These are phyloP conservation scores for Botrytis aclada DNA, from an alignment of 2,329 filamentous ascomycete genomes.

Conservation along the genomic window DNA sequence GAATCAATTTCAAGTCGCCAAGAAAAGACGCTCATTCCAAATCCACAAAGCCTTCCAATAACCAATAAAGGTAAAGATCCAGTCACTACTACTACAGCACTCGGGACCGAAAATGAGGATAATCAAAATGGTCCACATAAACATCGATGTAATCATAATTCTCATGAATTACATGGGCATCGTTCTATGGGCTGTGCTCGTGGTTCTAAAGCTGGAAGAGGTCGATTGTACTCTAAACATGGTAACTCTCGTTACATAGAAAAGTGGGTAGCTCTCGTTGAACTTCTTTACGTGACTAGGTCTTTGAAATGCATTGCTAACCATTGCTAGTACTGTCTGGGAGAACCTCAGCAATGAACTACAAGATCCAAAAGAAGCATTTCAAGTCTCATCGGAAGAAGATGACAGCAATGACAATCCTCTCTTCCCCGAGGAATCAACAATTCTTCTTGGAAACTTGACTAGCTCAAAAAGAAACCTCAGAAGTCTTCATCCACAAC, in stretches of 20 bases:
- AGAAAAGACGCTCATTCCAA: not conserved
- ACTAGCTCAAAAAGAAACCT: constrained; percentile 42
- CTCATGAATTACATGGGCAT: not conserved
- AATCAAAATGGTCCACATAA: not conserved
- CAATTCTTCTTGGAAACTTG: constrained; percentile 50
- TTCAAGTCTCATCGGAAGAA: constrained; percentile 35
- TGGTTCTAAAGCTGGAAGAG: constrained; percentile 5
- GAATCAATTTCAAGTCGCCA: not conserved
- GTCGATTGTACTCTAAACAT: constrained; percentile 28
- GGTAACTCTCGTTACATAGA: constrained; percentile 33
- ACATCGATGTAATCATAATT: not conserved
- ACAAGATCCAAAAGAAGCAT: constrained; percentile 35
- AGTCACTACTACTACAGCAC: not conserved
- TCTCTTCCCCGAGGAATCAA: constrained; percentile 32
- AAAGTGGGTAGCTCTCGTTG: constrained; percentile 25
- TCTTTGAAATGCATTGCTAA: not conserved
- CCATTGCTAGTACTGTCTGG: constrained; percentile 32
- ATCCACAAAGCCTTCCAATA: not conserved
- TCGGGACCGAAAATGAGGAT: not conserved
- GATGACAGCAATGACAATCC: constrained; percentile 35
- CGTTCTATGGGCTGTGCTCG: not conserved
- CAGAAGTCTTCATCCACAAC: constrained; percentile 51
- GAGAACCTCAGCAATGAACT: constrained; percentile 35
- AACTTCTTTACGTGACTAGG: not conserved
- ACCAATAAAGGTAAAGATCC: not conserved